Conservation (phyloP, 2,329 filamentous ascomycete species). For the Diaporthe batatas region DNA sequence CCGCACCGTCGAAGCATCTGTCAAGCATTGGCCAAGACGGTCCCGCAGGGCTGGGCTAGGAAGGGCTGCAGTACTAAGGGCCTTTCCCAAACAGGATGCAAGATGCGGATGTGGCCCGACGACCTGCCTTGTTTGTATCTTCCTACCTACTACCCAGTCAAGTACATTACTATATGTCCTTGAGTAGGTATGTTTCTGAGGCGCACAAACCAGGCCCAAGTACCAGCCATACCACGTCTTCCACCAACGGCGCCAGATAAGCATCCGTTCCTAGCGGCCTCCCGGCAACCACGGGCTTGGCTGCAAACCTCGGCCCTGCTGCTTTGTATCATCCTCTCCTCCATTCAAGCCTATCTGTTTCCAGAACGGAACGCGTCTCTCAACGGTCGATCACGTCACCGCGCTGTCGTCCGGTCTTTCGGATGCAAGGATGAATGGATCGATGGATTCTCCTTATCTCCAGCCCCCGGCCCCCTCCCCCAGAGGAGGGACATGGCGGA, state of each 20-base stretch:
- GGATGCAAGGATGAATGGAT: neutral
- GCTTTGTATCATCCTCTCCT: too few relatives aligned
- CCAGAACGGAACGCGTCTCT: neutral
- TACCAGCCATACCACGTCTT: too few relatives aligned
- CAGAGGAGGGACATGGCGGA: too few relatives aligned
- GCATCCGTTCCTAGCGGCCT: too few relatives aligned
- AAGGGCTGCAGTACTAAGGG: constrained; percentile 11
- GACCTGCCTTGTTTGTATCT: neutral
- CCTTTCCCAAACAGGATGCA: neutral
- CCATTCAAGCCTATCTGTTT: neutral
- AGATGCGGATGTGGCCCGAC: neutral
- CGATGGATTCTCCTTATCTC: constrained; percentile 19
- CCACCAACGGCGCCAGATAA: too few relatives aligned
- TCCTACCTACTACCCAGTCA: too few relatives aligned
- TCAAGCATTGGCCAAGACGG: constrained; percentile 13
- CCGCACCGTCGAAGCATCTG: neutral
- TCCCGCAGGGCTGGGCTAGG: neutral
- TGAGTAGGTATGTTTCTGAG: too few relatives aligned
- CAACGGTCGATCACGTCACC: neutral
- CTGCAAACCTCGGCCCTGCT: too few relatives aligned
- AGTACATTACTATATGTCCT: too few relatives aligned
- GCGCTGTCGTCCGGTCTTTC: neutral
- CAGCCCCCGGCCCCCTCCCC: too few relatives aligned
- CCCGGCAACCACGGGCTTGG: neutral
- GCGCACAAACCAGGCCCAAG: too few relatives aligned